These are phyloP conservation scores for Coemansia sp. DNA, from an alignment of 192 early-diverging fungal genomes.

Conservation along the genomic window DNA sequence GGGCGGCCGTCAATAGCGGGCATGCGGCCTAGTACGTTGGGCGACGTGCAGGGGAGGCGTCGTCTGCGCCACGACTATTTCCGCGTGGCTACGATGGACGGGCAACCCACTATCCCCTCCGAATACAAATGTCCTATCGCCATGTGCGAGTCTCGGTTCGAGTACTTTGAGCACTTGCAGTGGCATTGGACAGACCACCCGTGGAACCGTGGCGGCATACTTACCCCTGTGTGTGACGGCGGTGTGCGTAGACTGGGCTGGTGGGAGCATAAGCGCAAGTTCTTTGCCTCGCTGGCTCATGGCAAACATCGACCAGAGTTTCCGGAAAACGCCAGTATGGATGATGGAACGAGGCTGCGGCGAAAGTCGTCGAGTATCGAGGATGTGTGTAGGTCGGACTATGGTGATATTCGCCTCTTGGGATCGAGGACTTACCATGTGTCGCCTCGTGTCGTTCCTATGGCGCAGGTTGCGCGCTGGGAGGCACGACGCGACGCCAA, in stretches of 20 bases:
- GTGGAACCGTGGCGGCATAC: constrained; percentile 49
- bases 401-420: constrained; percentile 41
- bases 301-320: constrained; percentile 28
- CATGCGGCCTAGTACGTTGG: constrained; percentile 1
- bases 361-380: constrained; percentile 34
- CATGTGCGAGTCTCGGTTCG: constrained; percentile 23
- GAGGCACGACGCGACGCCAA: constrained; percentile 21
- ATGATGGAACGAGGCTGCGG: constrained; percentile 2
- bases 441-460: constrained; percentile 45
- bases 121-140: constrained; percentile 40
- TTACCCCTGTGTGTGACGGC: constrained; percentile 49
- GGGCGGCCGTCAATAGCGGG: neutral
- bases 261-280: constrained; percentile 53
- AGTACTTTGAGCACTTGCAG: constrained; percentile 37
- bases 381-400: constrained; percentile 41
- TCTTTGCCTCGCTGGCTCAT: constrained; percentile 37
- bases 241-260: constrained; percentile 40
- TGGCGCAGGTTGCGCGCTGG: constrained; percentile 48
- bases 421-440: constrained; percentile 40
- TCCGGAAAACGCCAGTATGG: constrained; percentile 18
- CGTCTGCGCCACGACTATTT: constrained; percentile 44
- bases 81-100: constrained; percentile 44
- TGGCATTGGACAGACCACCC: constrained; percentile 47
- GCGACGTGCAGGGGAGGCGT: constrained; percentile 10
- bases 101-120: constrained; percentile 21